phyloP scores from a whole-genome alignment of 805 yeast genomes.

The Sugiyamaella americana region DNA sequence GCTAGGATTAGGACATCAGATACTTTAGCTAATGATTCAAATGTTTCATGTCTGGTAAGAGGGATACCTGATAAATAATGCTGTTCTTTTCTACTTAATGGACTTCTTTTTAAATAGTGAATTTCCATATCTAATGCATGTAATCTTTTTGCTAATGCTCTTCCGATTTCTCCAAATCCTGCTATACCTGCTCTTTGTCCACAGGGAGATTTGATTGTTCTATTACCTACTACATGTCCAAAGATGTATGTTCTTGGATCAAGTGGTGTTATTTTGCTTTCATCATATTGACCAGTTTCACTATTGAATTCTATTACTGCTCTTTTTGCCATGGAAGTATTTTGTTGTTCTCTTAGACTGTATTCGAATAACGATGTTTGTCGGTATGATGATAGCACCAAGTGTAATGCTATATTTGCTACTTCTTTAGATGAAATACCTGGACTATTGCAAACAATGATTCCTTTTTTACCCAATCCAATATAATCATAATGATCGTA shows the following conservation, averaged over 20 bases:
- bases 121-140: constrained; percentile 56
- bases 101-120: constrained; percentile 51
- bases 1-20: constrained; percentile 57
- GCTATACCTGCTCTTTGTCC: constrained; percentile 56
- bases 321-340: constrained; percentile 44
- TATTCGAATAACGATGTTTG: constrained; percentile 45
- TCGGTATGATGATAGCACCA: constrained; percentile 56
- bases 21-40: constrained; percentile 38
- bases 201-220: constrained; percentile 46
- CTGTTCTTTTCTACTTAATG: constrained; percentile 33
- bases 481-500: constrained; percentile 46
- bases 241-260: neutral
- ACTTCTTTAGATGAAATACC: constrained; percentile 54
- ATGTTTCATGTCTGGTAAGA: constrained; percentile 35
- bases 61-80: constrained; percentile 31
- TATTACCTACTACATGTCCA: constrained; percentile 43
- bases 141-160: constrained; percentile 52
- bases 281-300: constrained; percentile 6
- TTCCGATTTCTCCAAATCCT: constrained; percentile 73
- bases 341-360: constrained; percentile 35
- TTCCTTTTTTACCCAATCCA: constrained; percentile 38
- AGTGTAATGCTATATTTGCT: constrained; percentile 61
- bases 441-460: constrained; percentile 54
- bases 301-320: constrained; percentile 15
- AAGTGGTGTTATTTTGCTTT: neutral